Evolutionary conservation across 768 basidiomycete genomes (phyloP), one percentile per base, ranked within the genome.

Genomic region (Myochromella boudieri): DNA sequence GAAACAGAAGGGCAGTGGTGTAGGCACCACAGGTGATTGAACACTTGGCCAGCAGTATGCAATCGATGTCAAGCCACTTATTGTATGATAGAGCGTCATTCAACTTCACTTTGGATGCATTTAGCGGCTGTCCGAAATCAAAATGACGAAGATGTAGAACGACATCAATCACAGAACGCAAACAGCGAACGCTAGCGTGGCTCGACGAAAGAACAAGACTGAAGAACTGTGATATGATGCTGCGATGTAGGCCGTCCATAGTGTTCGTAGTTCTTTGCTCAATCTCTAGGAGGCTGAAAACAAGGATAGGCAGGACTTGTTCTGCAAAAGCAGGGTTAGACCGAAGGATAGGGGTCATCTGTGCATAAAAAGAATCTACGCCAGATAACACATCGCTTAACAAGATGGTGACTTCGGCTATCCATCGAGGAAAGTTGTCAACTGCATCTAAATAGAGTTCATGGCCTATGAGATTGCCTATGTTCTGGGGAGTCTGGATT

Each of bases 1-100:
- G 70, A 61, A 95, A 95, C 21, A 98, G 73, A 18, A 97, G 72
- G 0, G 91, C 88, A 0, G 95, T 95, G 3, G 92, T 92, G 61
- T 90, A 97, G 6, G 90, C 83, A 0, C 88, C 89, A 48, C 85
- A 93, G 27, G 69, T 62, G 44, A 91, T 81, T 3, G 95, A 89
- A 27, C 81, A 85, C 51, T 70, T 70, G 8, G 86, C 84, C 18
- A 98, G 75, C 4, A 91, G 67, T 1, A 77, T 60, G 58, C 77
- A 91, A 53, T 95, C 84, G 33, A 97, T 57, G 27, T 78, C 70
- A 9, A 99, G 74, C 97, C 97, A 98, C 49, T 76, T 77, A 61
- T 91, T 82, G 55, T 86, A 78, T 1, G 78, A 75, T 21, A 79
- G 59, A 10, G 67, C 64, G 47, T 72, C 70, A 15, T 48, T n/a